These are phyloP conservation scores for Gyrodon lividus DNA, from an alignment of 768 basidiomycete genomes.

Conservation along the genomic window DNA sequence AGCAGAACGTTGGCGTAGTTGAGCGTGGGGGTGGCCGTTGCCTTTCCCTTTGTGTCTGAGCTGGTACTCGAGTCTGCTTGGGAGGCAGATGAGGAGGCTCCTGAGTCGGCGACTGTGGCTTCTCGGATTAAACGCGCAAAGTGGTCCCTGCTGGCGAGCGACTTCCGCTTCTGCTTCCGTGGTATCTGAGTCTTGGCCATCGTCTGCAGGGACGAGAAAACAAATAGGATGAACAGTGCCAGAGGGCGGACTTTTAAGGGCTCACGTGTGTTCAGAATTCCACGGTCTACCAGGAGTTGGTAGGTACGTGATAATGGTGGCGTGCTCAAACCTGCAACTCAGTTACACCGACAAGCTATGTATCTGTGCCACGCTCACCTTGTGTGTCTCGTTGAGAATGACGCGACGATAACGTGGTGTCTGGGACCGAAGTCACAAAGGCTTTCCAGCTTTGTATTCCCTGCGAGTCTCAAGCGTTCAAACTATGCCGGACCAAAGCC, in stretches of 20 bases:
- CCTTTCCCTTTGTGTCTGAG: constrained; percentile 5
- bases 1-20: constrained; percentile 26
- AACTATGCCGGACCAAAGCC: not conserved
- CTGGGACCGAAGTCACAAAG: not conserved
- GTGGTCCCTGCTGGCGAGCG: constrained; percentile 23
- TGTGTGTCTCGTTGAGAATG: not conserved
- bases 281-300: not conserved
- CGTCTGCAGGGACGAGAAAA: constrained; percentile 1
- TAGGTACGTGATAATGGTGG: not conserved
- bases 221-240: not conserved
- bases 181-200: constrained; percentile 17
- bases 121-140: constrained; percentile 24
- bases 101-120: constrained; percentile 6
- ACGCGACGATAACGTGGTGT: not conserved
- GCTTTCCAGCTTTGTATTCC: not conserved
- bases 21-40: constrained; percentile 6
- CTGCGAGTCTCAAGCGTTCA: not conserved
- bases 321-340: not conserved
- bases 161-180: constrained; percentile 26
- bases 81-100: constrained; percentile 1
- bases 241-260: not conserved
- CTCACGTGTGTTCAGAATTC: not conserved
- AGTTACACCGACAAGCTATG: not conserved
- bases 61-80: not conserved
- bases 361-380: constrained; percentile 2